Percentiles rank a stretch among this genome's conserved stretches.
Evolutionary conservation across 2,329 filamentous ascomycete genomes (phyloP).

Genomic region (Apiospora marii): DNA sequence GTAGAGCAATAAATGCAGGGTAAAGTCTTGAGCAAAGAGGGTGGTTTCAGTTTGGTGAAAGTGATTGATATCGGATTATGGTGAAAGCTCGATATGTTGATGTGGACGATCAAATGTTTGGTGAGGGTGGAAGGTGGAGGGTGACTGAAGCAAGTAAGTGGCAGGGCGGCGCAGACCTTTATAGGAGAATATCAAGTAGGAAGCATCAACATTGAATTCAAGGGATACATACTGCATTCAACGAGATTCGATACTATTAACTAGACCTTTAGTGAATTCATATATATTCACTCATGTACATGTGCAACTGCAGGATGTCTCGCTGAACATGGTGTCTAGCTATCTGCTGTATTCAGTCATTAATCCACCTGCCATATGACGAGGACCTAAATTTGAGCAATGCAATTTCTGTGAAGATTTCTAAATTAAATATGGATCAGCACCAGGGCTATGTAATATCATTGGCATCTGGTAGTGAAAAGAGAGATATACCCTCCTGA

Average conservation of each 20-base stretch:
- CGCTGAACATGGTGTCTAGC: too few relatives aligned
- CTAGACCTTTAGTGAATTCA: too few relatives aligned
- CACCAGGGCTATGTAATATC: too few relatives aligned
- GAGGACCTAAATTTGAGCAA: too few relatives aligned
- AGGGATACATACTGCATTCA: neutral
- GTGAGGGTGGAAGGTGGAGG: neutral
- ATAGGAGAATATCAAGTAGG: neutral
- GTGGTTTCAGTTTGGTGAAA: neutral
- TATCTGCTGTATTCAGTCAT: too few relatives aligned
- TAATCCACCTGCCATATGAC: too few relatives aligned
- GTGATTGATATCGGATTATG: neutral
- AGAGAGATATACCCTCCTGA: neutral
- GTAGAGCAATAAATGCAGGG: neutral
- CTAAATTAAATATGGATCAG: too few relatives aligned
- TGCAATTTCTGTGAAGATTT: too few relatives aligned
- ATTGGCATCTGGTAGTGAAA: too few relatives aligned
- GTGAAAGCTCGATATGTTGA: neutral
- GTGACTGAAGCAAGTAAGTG: neutral
- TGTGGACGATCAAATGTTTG: neutral
- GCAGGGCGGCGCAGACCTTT: neutral
- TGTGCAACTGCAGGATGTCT: too few relatives aligned
- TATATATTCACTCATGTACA: too few relatives aligned
- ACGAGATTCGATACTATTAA: neutral
- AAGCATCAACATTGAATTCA: neutral
- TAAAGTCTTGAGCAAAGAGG: neutral